Percentiles rank a stretch among this genome's conserved stretches.
phyloP scores from a whole-genome alignment of 495 filamentous ascomycete genomes.

The Endocarpon pusillum region DNA sequence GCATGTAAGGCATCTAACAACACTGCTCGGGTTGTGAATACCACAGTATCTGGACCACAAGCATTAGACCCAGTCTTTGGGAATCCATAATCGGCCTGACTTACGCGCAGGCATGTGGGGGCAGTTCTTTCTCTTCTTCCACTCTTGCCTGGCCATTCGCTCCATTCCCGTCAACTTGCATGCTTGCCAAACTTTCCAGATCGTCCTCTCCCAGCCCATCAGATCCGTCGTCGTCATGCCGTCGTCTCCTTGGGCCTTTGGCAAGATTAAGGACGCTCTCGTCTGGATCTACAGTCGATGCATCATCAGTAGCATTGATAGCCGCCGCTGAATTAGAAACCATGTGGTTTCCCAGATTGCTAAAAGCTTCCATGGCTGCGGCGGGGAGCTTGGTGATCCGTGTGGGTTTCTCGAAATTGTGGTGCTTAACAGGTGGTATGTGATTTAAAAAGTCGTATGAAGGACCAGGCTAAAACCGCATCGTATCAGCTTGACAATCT shows the following conservation, averaged over 20 bases:
- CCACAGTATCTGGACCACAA: slow-evolving; percentile 62
- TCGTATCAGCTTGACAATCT: too few species aligned
- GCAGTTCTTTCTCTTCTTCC: slow-evolving; percentile 83
- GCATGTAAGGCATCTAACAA: slow-evolving; percentile 90
- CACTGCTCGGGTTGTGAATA: slow-evolving; percentile 86
- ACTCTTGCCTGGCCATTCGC: slow-evolving; percentile 43
- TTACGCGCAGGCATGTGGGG: slow-evolving; percentile 91
- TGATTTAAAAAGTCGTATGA: too few species aligned
- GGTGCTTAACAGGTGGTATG: too few species aligned
- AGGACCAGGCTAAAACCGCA: too few species aligned
- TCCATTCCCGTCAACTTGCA: slow-evolving; percentile 57
- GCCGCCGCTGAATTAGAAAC: slow-evolving; percentile 53
- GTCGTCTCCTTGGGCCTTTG: slow-evolving; percentile 46
- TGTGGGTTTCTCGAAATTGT: too few species aligned
- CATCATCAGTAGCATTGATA: slow-evolving; percentile 58
- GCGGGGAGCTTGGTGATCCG: too few species aligned
- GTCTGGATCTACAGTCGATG: slow-evolving; percentile 53
- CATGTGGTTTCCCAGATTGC: slow-evolving; percentile 67
- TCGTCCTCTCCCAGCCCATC: slow-evolving; percentile 82
- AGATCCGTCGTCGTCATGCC: slow-evolving; percentile 62
- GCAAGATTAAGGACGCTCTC: slow-evolving; percentile 50
- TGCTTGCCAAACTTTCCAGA: slow-evolving; percentile 77
- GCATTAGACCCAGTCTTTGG: not conserved
- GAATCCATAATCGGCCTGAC: slow-evolving; percentile 17
- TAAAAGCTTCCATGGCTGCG: slow-evolving; percentile 66